phyloP scores from a whole-genome alignment of 805 yeast species.

The Zygotorulaspora chibaensis region DNA sequence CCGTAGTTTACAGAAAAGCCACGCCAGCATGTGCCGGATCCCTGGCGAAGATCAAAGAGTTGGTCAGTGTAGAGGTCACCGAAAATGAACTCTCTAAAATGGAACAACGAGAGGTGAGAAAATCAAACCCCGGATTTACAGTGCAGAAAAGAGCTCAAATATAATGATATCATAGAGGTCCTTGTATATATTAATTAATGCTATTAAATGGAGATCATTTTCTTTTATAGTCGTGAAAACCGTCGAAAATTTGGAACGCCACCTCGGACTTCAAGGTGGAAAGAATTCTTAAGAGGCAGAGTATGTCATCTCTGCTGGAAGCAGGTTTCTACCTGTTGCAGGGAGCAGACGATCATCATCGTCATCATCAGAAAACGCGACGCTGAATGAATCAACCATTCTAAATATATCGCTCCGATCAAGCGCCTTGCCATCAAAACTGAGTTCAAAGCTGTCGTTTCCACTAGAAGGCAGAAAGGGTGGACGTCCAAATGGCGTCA shows the following conservation, averaged over 20 bases:
- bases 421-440: constrained; percentile 46
- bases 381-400: constrained; percentile 39
- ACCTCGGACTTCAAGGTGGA: background rate
- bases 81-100: constrained; percentile 47
- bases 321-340: constrained; percentile 12
- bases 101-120: constrained; percentile 53
- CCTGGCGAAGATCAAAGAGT: constrained; percentile 76
- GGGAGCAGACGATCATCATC: constrained; percentile 22
- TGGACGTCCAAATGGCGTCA: constrained; percentile 5
- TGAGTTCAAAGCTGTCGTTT: constrained; percentile 37
- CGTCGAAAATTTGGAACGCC: background rate
- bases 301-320: constrained; percentile 18
- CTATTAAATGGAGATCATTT: background rate
- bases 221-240: background rate
- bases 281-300: constrained; percentile 7
- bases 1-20: constrained; percentile 65
- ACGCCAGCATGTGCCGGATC: constrained; percentile 82
- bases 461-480: constrained; percentile 15
- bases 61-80: constrained; percentile 75
- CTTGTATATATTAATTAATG: constrained; percentile 10
- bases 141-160: constrained; percentile 37
- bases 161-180: constrained; percentile 2
- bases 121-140: constrained; percentile 60
- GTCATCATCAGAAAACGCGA: constrained; percentile 35
- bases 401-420: constrained; percentile 41